Evolutionary conservation across 164 flowering plant species (phyloP).

Genomic region (Vitis rupestris): DNA sequence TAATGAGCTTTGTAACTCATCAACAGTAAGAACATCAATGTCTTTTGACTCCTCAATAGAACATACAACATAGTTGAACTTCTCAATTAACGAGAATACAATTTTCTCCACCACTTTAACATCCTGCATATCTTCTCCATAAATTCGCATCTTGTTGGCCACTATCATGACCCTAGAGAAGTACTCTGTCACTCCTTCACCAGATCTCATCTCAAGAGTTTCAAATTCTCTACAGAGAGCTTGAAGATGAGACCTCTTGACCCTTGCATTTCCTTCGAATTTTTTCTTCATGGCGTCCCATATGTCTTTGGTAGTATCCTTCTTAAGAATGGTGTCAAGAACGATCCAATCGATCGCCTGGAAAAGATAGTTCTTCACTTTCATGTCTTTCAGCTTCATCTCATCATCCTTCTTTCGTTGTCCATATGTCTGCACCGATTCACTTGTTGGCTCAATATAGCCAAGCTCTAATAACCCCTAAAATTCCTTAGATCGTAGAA

Average conservation of each 20-base stretch:
- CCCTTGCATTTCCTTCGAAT: conserved; percentile 3
- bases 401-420: conserved; percentile 7
- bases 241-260: conserved; percentile 15
- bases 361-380: conserved; percentile 16
- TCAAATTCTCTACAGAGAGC: neutral
- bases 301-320: conserved; percentile 14
- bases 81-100: neutral
- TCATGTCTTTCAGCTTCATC: neutral
- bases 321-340: conserved; percentile 10
- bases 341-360: conserved; percentile 1
- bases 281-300: too few relatives aligned
- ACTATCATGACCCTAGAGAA: conserved; percentile 23
- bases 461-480: neutral
- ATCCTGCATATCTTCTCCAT: conserved; percentile 13
- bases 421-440: conserved; percentile 11
- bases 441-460: conserved; percentile 1
- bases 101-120: conserved; percentile 15
- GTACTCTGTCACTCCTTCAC: conserved; percentile 17
- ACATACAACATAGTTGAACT: conserved; percentile 14
- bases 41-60: neutral
- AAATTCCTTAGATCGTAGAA: conserved; percentile 2
- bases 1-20: conserved; percentile 19
- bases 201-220: conserved; percentile 9
- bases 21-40: neutral
- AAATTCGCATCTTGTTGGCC: conserved; percentile 20